Evolutionary conservation across 768 basidiomycete genomes (phyloP).

Genomic region (Serpula lacrymans): DNA sequence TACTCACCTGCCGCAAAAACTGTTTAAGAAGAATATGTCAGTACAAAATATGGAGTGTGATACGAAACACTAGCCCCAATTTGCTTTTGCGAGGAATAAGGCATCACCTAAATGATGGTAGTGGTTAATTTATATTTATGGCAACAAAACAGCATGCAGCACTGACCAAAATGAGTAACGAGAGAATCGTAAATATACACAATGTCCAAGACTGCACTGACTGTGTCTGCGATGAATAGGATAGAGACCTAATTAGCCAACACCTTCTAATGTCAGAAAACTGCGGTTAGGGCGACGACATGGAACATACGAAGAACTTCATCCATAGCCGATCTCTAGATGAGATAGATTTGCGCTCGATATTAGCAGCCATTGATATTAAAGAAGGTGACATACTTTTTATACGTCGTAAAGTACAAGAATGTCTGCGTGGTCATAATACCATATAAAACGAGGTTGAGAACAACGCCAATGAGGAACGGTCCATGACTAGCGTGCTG

Average conservation of each 20-base stretch:
- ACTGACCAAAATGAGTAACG: slow-evolving; percentile 43
- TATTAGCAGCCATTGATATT: not conserved
- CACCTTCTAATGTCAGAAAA: not conserved
- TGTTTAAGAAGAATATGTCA: slow-evolving; percentile 10
- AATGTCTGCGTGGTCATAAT: slow-evolving; percentile 48
- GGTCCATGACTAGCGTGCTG: slow-evolving; percentile 51
- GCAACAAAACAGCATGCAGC: not conserved
- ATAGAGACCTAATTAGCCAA: slow-evolving; percentile 31
- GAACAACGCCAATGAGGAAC: slow-evolving; percentile 44
- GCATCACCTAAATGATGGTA: slow-evolving; percentile 24
- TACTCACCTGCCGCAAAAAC: slow-evolving; percentile 39
- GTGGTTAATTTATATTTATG: not conserved
- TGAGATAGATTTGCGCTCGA: not conserved
- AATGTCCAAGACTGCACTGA: slow-evolving; percentile 43
- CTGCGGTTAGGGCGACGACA: too few relatives aligned
- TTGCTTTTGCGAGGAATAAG: slow-evolving; percentile 19
- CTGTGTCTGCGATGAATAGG: slow-evolving; percentile 46
- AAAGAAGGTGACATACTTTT: slow-evolving; percentile 22
- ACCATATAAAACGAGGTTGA: slow-evolving; percentile 47
- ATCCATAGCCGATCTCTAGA: slow-evolving; percentile 44
- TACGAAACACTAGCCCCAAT: slow-evolving; percentile 21
- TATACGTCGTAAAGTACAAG: slow-evolving; percentile 43
- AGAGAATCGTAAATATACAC: slow-evolving; percentile 46
- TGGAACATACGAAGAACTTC: slow-evolving; percentile 38
- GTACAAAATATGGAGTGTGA: not conserved